phyloP scores from a whole-genome alignment of 1,284 basidiomycete genomes.

The Thecaphora frezii region DNA sequence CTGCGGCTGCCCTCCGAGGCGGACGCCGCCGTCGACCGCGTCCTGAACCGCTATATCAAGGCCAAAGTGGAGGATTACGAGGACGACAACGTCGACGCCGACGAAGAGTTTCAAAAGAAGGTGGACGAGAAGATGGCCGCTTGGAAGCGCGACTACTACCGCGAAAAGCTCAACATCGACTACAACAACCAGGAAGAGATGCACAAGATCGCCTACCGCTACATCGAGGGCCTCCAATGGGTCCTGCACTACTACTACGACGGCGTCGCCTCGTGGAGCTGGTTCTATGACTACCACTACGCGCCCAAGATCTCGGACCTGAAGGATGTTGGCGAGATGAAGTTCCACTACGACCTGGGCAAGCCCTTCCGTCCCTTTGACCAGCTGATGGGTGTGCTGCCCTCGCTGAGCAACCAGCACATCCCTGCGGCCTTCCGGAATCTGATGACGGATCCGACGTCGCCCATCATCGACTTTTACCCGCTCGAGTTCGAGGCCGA shows the following conservation, averaged over 20 bases:
- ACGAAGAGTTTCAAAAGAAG: conserved; percentile 68
- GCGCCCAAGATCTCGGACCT: conserved; percentile 75
- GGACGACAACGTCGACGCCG: conserved; percentile 26
- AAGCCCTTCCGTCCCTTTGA: conserved; percentile 90
- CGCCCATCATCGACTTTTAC: conserved; percentile 93
- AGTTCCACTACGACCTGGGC: conserved; percentile 82
- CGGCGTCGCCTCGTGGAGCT: conserved; percentile 94
- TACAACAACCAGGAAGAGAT: conserved; percentile 65
- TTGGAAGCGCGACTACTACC: conserved; percentile 90
- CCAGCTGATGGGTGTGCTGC: conserved; percentile 97
- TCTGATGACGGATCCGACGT: conserved; percentile 82
- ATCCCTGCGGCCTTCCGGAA: conserved; percentile 87
- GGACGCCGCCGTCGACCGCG: conserved; percentile 73
- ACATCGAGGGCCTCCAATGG: conserved; percentile 96
- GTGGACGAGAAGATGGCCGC: conserved; percentile 82
- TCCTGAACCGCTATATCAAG: conserved; percentile 83
- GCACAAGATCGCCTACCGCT: conserved; percentile 63
- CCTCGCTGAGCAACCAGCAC: conserved; percentile 81
- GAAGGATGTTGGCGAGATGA: conserved; percentile 73
- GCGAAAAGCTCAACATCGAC: conserved; percentile 58
- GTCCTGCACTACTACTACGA: conserved; percentile 98
- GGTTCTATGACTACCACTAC: conserved; percentile 99
- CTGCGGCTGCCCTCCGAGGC: conserved; percentile 14
- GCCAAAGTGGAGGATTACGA: conserved; percentile 64
- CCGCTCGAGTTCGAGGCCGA: conserved; percentile 87